Evolutionary conservation across 192 early-diverging fungal genomes (phyloP), one percentile per base, ranked within the genome.

Genomic region (Diversispora epigaea): DNA sequence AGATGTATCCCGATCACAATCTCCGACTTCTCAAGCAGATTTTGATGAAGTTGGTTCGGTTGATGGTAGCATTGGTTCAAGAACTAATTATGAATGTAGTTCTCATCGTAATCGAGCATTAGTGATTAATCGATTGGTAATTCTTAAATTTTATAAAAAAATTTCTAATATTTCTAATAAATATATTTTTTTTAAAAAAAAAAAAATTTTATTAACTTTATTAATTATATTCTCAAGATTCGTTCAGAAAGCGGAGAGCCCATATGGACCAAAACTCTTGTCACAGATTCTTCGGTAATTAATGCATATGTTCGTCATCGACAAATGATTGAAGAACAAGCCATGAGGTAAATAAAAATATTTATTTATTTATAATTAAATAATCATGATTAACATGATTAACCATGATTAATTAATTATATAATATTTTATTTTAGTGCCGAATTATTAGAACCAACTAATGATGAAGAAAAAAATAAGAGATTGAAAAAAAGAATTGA

Each of bases 301-400:
- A 95, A 96, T 75, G 92, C 93, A 19, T 98, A 98, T 70, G 80
- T 96, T 71, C 85, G 93, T 11, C 93, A 98, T 57, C 84, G 93
- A 6, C 86, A 89, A 50, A 78, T 94, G 67, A 94, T 95, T 76
- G 94, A 97, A 76, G 89, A 87, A 69, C 81, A 85, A 47, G n/a
- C n/a, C n/a, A n/a, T n/a, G n/a, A n/a, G n/a, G n/a, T n/a, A n/a
- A n/a, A n/a, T n/a, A n/a, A n/a, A n/a, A n/a, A n/a, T n/a, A n/a
- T n/a, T 56, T 70, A 4, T 7, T 17, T 70, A 50, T 21, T 22
- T 7, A 52, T 39, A 17, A 14, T 21, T 41, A 47, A 19, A 4
- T 32, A 22, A 32, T 41, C 47, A 17, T 41, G n/a, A 17, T 15
- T 63, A 2, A 63, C n/a, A n/a, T n/a, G n/a, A n/a, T n/a, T n/a